Evolutionary conservation across 768 basidiomycete genomes (phyloP), one percentile per base, ranked within the genome.

Genomic region (Hirschioporus abietinus): DNA sequence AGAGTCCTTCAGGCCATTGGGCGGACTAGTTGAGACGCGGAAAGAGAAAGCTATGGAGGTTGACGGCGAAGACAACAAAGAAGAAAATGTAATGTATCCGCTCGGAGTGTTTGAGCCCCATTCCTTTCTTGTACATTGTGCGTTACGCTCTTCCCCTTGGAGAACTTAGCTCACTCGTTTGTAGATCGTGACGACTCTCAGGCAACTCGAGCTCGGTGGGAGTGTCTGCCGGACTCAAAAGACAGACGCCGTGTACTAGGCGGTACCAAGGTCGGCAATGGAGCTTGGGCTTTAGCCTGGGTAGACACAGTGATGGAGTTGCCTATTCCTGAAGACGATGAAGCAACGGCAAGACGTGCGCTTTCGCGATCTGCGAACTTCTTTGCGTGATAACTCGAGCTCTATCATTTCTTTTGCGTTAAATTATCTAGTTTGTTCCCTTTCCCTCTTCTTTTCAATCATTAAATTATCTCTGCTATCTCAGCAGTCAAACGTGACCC

Each of bases 31-130:
- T 23, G 77, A 63, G 57, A 36, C 15, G 15, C 35, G n/a, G 60
- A 42, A 4, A 60, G 65, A 64, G 60, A 36, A 36, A 36, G 7
- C 35, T 36, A 36, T 36, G 35, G 35, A 61, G 70, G 58, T 59
- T 64, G 66, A 64, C 60, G 60, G 64, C 63, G 18, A 80, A 20
- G 73, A 74, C 66, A 64, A 68, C 7, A 79, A 79, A 35, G 76
- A 76, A 60, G 77, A 78, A 63, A 73, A 68, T 60, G 68, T 70
- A 75, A 2, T 72, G 66, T 9, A 69, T 69, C 88, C 89, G 1
- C 70, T 87, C 58, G 93, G 92, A 1, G 80, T 88, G 24, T 96
- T 95, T 71, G 95, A 96, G 70, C 88, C 93, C 8, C 93, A 96
- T 73, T 83, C 88, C 0, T 88, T 88, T 52, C 74, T 88, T 35